Evolutionary conservation across 495 filamentous ascomycete genomes (phyloP).

Genomic region (Aspergillus cristatus): DNA sequence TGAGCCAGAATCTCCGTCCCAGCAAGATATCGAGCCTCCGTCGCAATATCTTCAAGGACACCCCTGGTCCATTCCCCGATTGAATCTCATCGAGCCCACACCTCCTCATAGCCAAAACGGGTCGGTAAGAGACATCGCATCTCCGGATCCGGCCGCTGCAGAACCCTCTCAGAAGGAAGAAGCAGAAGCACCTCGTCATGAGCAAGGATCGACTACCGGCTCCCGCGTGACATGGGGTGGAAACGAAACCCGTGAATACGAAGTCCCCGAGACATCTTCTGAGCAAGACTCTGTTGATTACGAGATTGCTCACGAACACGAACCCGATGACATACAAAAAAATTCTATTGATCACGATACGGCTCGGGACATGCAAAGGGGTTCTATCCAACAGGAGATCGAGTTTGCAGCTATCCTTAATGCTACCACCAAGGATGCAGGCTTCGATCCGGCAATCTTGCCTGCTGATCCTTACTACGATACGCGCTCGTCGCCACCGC

Average conservation of each 20-base stretch:
- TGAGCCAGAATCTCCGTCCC: conserved; percentile 16
- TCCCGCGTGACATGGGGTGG: conserved; percentile 54
- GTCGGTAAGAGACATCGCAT: conserved; percentile 25
- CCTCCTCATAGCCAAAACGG: conserved; percentile 37
- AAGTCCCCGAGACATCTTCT: conserved; percentile 46
- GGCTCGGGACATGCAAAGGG: neutral
- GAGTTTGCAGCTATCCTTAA: conserved; percentile 64
- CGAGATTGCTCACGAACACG: conserved; percentile 1
- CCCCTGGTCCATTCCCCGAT: conserved; percentile 40
- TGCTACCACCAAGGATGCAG: conserved; percentile 55
- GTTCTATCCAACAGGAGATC: conserved; percentile 30
- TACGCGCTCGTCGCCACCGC: conserved; percentile 54
- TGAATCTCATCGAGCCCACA: conserved; percentile 43
- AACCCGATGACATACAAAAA: neutral
- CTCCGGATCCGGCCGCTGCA: conserved; percentile 22
- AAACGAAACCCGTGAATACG: conserved; percentile 51
- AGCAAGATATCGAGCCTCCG: too few species aligned
- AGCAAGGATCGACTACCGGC: conserved; percentile 25
- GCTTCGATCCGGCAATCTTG: conserved; percentile 64
- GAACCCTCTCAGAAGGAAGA: conserved; percentile 12
- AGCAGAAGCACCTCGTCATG: conserved; percentile 13
- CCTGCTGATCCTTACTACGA: conserved; percentile 56
- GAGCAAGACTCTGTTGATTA: conserved; percentile 29
- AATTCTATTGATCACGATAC: too few species aligned
- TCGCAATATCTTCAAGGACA: conserved; percentile 3